phyloP scores from a whole-genome alignment of 371 early-diverging fungal genomes.

The Umbelopsis sp. region DNA sequence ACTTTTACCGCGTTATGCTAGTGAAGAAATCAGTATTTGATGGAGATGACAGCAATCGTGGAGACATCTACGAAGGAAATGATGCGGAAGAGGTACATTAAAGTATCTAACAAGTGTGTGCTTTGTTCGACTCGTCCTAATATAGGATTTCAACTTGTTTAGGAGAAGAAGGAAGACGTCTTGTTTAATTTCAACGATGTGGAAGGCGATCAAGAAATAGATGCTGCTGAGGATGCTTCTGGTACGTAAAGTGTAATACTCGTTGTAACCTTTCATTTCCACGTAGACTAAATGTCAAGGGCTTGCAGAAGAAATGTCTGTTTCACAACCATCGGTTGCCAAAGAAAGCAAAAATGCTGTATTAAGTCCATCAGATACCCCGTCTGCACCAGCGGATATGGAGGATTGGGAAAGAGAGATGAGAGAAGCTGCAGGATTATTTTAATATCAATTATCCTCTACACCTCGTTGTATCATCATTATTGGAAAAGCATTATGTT shows the following conservation, averaged over 20 bases:
- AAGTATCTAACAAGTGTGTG: no score
- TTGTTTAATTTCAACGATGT: conserved; percentile 40
- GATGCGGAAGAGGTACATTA: conserved; percentile 17
- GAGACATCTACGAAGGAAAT: conserved; percentile 15
- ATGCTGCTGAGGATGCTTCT: neutral
- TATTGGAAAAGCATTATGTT: neutral
- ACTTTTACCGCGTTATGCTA: conserved; percentile 75
- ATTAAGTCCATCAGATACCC: neutral
- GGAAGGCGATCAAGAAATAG: conserved; percentile 24
- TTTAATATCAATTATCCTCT: neutral
- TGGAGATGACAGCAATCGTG: neutral
- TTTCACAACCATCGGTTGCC: neutral
- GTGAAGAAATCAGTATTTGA: conserved; percentile 56
- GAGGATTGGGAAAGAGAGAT: conserved; percentile 21
- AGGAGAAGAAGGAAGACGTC: conserved; percentile 25
- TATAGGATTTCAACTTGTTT: neutral
- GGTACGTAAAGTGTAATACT: neutral
- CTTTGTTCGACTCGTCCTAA: no score
- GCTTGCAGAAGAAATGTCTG: neutral
- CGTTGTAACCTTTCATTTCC: neutral
- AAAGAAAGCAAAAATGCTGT: neutral
- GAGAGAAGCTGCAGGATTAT: conserved; percentile 23
- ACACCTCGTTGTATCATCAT: neutral
- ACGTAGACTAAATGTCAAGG: neutral
- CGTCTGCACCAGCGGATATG: conserved; percentile 14